Evolutionary conservation across 768 basidiomycete genomes (phyloP), one percentile per base, ranked within the genome.

Genomic region (Termitomyces heimii): DNA sequence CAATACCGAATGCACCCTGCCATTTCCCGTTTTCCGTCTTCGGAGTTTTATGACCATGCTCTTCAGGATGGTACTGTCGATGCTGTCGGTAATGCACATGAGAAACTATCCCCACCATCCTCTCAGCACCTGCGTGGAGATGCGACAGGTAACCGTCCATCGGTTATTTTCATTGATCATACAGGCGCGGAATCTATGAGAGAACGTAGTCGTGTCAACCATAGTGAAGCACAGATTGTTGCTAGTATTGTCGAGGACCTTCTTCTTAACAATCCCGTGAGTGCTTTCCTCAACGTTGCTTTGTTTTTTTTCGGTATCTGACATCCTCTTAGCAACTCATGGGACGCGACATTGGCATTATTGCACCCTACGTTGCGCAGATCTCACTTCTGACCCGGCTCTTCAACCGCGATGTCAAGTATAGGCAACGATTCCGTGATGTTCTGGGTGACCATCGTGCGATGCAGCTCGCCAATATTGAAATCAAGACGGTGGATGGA

Each of bases 1-100:
- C 94, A 98, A 71, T 98, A 97, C 65, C 86, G 94, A 35, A 98
- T 98, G 94, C 93, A 95, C 64, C 95, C 94, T 13, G 76, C 77
- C 37, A 94, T 98, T 63, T 92, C 94, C 2, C 78, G 78, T 22
- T 98, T 98, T 75, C 93, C 95, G 10, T 85, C 89, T 37, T 68
- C 75, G 28, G 87, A 92, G 58, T 97, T 97, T 68, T 98, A 98
- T 73, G 74, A 83, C 43, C 75, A 76, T 28, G 75, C 79, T 1
- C 67, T 97, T 46, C 77, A 75, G 42, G 88, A 96, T 67, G 93
- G 93, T 16, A 94, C 91, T 1, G 79, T 88, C 24, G 83, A 86
- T 59, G 67, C 62, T 5, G 60, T 57, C 31, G 80, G 80, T n/a
- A 76, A 77, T 48, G 68, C 86, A 20, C 63, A 75, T 1, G 69